phyloP scores from a whole-genome alignment of 1,139 yeast genomes.

The Saccharomycopsis phalli region DNA sequence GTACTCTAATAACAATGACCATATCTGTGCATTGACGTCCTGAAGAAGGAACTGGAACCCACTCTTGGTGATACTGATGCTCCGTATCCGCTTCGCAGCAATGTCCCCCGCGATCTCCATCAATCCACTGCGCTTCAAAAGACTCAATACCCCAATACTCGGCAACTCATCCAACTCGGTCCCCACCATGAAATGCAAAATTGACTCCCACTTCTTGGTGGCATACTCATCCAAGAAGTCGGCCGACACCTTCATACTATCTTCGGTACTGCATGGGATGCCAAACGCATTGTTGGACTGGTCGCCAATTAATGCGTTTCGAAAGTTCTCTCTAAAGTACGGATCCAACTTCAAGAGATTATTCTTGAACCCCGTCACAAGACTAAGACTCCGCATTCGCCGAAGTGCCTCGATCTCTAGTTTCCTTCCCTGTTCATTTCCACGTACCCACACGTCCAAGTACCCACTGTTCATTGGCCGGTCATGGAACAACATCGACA shows the following conservation, averaged over 20 bases:
- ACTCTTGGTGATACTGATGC: slow-evolving; percentile 68
- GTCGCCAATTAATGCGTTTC: slow-evolving; percentile 78
- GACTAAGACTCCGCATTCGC: slow-evolving; percentile 65
- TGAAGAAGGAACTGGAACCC: slow-evolving; percentile 93
- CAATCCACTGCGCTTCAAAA: slow-evolving; percentile 67
- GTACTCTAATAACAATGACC: slow-evolving; percentile 87
- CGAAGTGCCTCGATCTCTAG: slow-evolving; percentile 67
- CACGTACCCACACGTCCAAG: slow-evolving; percentile 69
- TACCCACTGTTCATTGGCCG: slow-evolving; percentile 60
- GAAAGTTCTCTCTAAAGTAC: slow-evolving; percentile 64
- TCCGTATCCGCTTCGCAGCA: slow-evolving; percentile 28
- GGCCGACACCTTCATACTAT: slow-evolving; percentile 45
- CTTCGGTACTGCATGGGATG: slow-evolving; percentile 39
- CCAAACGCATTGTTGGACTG: slow-evolving; percentile 46
- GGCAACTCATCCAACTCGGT: slow-evolving; percentile 63
- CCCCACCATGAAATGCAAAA: slow-evolving; percentile 96
- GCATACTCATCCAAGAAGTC: slow-evolving; percentile 74
- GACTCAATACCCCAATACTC: slow-evolving; percentile 55
- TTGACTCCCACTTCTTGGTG: slow-evolving; percentile 85
- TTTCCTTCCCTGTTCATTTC: slow-evolving; percentile 36
- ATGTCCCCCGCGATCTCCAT: slow-evolving; percentile 52
- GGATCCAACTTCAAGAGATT: slow-evolving; percentile 55
- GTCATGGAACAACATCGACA: slow-evolving; percentile 80
- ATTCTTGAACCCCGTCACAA: slow-evolving; percentile 58
- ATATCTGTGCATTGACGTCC: slow-evolving; percentile 88